Evolutionary conservation across 1,139 yeast species (phyloP).

Genomic region (Protomyces pachydermus): DNA sequence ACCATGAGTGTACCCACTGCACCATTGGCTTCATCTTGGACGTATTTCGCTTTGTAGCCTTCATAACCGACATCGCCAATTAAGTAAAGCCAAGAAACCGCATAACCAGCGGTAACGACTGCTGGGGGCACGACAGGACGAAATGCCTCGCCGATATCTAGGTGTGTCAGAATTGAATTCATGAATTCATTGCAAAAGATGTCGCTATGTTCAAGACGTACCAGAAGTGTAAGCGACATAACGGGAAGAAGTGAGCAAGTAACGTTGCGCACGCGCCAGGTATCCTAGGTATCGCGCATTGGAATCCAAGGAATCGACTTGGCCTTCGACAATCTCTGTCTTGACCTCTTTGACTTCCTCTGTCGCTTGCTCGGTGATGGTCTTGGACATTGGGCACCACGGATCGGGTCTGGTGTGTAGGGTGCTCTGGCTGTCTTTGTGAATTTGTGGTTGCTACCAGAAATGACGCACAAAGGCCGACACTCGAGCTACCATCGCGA

Average conservation of each 20-base stretch:
- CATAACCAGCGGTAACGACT: constrained; percentile 62
- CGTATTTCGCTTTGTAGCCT: constrained; percentile 52
- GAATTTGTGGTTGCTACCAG: neutral
- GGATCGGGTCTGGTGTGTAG: neutral
- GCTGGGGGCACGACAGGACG: constrained; percentile 75
- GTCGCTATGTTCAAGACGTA: neutral
- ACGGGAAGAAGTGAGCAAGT: constrained; percentile 38
- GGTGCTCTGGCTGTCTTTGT: neutral
- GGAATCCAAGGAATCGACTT: constrained; percentile 27
- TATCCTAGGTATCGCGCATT: constrained; percentile 27
- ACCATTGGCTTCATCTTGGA: constrained; percentile 6
- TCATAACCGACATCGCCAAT: constrained; percentile 74
- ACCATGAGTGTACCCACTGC: constrained; percentile 37
- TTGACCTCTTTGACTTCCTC: constrained; percentile 18
- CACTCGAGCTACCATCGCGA: neutral
- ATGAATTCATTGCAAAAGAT: neutral
- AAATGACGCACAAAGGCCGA: neutral
- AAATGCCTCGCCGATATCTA: constrained; percentile 78
- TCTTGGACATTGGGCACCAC: neutral
- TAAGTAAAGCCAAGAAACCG: constrained; percentile 70
- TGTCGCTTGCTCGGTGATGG: constrained; percentile 4
- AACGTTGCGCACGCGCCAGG: constrained; percentile 21
- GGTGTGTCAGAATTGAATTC: neutral
- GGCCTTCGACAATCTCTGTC: constrained; percentile 21
- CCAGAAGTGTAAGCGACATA: constrained; percentile 82